Conservation (phyloP, 495 filamentous ascomycete species). For the Daldinia grandis region DNA sequence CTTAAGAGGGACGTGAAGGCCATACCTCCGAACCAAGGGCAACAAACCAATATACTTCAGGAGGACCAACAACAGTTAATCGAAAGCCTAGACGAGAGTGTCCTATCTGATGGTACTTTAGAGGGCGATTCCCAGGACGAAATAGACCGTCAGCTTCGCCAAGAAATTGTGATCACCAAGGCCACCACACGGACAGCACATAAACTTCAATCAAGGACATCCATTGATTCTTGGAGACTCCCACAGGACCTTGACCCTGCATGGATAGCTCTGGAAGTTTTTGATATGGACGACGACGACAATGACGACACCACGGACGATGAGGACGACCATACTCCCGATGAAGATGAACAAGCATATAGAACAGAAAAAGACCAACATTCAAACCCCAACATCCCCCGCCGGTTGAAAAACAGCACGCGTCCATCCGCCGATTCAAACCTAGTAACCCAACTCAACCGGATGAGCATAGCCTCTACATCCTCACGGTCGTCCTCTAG, state of each 20-base stretch:
- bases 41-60: not conserved
- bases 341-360: conserved; percentile 38
- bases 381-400: conserved; percentile 1
- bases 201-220: not conserved
- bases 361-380: conserved; percentile 31
- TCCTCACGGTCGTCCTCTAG: conserved; percentile 34
- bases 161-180: conserved; percentile 48
- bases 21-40: conserved; percentile 64
- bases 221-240: conserved; percentile 65
- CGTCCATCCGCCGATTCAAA: conserved; percentile 50
- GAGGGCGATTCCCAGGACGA: conserved; percentile 62
- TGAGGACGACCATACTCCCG: conserved; percentile 45
- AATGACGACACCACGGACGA: conserved; percentile 40
- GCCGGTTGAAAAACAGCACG: conserved; percentile 19
- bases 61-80: conserved; percentile 14
- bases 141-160: conserved; percentile 72
- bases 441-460: conserved; percentile 52
- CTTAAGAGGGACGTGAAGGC: conserved; percentile 86
- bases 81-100: conserved; percentile 23
- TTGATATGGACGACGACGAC: conserved; percentile 67
- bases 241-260: conserved; percentile 87
- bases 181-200: not conserved
- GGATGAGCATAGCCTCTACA: conserved; percentile 48
- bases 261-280: conserved; percentile 96
- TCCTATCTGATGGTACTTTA: conserved; percentile 13